Percentiles rank a stretch among this genome's conserved stretches.
phyloP scores from a whole-genome alignment of 139 green algal species.

The Medakamo hakoo region DNA sequence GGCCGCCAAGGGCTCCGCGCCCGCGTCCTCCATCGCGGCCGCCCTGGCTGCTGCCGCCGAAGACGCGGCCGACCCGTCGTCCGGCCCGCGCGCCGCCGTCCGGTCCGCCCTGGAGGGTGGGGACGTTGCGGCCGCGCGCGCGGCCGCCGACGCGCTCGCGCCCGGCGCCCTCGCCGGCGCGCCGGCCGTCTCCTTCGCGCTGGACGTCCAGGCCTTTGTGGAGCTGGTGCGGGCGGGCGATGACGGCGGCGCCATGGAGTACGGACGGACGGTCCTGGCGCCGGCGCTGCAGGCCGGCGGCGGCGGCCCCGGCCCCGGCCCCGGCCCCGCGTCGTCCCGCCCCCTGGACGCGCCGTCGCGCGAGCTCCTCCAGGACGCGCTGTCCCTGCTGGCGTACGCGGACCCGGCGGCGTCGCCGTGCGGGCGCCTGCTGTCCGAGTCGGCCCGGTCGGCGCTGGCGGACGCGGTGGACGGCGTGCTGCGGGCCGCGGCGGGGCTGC shows the following conservation, averaged over 20 bases:
- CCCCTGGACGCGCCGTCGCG: not conserved
- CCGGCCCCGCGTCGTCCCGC: no score
- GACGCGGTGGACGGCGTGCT: not conserved
- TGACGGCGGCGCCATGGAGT: conserved; percentile 35
- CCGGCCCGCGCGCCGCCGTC: not conserved
- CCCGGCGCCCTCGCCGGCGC: conserved; percentile 27
- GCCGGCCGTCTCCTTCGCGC: conserved; percentile 29
- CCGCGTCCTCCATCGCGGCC: not conserved
- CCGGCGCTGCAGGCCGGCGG: not conserved
- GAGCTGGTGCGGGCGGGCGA: conserved; percentile 31
- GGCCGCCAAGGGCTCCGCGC: not conserved
- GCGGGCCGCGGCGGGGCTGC: not conserved
- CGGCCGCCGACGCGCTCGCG: conserved; percentile 10
- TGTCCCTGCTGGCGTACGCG: not conserved
- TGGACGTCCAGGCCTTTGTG: conserved; percentile 47
- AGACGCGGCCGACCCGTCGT: not conserved
- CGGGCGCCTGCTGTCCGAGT: not conserved
- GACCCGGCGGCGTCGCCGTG: not conserved
- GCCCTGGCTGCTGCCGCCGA: not conserved
- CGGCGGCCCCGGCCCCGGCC: conserved; percentile 15
- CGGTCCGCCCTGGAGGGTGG: conserved; percentile 6
- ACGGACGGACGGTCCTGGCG: conserved; percentile 17
- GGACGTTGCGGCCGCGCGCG: conserved; percentile 13
- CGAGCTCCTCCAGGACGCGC: not conserved
- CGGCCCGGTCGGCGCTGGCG: not conserved